Conservation (phyloP, 148 eudicot species). For the Heliamphora exappendiculata region DNA sequence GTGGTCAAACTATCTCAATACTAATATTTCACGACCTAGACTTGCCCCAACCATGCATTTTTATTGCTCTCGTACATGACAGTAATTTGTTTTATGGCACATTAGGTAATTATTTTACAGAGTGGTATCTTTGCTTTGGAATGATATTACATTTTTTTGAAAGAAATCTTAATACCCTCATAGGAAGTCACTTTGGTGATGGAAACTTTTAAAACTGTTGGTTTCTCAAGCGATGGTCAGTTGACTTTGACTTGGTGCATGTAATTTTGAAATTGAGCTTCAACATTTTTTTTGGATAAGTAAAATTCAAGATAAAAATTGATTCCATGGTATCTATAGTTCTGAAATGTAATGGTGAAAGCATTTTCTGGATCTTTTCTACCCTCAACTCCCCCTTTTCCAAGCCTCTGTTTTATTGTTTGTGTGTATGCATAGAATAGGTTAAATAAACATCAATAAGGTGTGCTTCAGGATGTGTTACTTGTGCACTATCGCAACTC, state of each 20-base stretch:
- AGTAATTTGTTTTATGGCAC: background rate
- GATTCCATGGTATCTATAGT: background rate
- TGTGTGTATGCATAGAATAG: background rate
- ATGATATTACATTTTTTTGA: no score
- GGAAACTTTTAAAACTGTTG: background rate
- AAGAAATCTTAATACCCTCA: no score
- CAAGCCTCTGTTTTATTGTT: background rate
- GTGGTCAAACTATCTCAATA: background rate
- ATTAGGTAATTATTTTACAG: background rate
- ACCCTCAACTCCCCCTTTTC: background rate
- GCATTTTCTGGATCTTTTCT: background rate
- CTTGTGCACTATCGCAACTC: background rate
- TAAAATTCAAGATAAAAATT: background rate
- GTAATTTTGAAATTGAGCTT: background rate
- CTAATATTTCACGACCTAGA: background rate
- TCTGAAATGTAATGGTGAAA: background rate
- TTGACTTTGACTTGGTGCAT: background rate
- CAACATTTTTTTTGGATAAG: background rate
- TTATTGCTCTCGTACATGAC: background rate
- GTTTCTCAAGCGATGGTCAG: background rate
- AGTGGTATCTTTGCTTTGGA: background rate
- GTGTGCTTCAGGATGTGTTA: background rate
- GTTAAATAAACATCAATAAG: background rate
- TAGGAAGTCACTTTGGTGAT: background rate
- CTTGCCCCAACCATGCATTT: background rate